Percentiles rank a stretch among this genome's conserved stretches.
Conservation (phyloP, 345 rosid species). For the Cochlearia excelsa region DNA sequence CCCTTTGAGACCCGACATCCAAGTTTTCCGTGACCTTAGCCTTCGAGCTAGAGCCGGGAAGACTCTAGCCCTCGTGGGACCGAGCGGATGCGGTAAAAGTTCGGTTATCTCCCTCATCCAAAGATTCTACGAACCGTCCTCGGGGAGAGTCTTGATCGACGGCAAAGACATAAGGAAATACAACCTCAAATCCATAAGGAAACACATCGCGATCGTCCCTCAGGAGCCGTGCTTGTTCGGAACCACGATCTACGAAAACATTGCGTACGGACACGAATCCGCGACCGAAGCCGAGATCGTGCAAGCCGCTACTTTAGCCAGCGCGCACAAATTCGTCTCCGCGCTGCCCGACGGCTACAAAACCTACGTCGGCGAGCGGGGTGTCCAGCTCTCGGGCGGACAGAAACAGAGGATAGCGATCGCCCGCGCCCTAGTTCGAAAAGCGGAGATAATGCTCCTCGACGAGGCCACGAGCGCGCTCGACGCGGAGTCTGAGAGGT, state of each 20-base stretch:
- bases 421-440: slow-evolving; percentile 77
- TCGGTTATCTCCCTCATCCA: slow-evolving; percentile 79
- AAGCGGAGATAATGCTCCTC: slow-evolving; percentile 83
- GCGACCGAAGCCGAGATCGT: slow-evolving; percentile 86
- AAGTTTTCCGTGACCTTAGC: slow-evolving; percentile 73
- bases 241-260: slow-evolving; percentile 78
- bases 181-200: slow-evolving; percentile 83
- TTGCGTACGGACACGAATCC: slow-evolving; percentile 82
- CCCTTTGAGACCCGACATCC: slow-evolving; percentile 85
- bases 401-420: slow-evolving; percentile 89
- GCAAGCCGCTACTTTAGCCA: slow-evolving; percentile 90
- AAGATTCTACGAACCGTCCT: slow-evolving; percentile 85
- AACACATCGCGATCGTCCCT: slow-evolving; percentile 89
- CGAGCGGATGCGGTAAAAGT: slow-evolving; percentile 98
- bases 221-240: slow-evolving; percentile 95
- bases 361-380: slow-evolving; percentile 85
- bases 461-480: slow-evolving; percentile 98
- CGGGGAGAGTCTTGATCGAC: slow-evolving; percentile 83
- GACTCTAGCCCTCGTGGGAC: slow-evolving; percentile 94
- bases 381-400: slow-evolving; percentile 94
- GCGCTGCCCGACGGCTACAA: slow-evolving; percentile 76
- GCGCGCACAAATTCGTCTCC: slow-evolving; percentile 87
- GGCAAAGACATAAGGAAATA: slow-evolving; percentile 93
- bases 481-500: slow-evolving; percentile 88
- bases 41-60: slow-evolving; percentile 90